A percentile compares a stretch with the other conserved stretches of the same genome.
These are phyloP conservation scores for Hypsizygus ulmarius DNA, from an alignment of 1,284 basidiomycete species.

Conservation along the genomic window DNA sequence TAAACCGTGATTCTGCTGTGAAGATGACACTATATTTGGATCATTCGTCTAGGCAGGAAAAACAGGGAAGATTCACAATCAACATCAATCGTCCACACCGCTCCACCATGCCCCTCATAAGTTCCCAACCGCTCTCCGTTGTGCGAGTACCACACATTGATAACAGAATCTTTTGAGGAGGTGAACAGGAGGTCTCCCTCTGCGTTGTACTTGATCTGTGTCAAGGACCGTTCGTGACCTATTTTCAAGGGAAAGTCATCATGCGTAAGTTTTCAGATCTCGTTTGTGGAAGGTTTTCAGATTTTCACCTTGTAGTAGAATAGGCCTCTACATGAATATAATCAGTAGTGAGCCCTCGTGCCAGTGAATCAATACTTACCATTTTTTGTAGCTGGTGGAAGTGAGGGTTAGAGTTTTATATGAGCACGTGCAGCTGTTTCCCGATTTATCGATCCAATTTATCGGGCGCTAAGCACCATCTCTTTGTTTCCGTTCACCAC, in stretches of 20 bases:
- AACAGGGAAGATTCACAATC: conserved; percentile 69
- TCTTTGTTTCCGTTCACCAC: not conserved
- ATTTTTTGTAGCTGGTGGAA: conserved; percentile 17
- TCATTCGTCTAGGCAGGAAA: conserved; percentile 3
- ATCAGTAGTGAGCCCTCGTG: not conserved
- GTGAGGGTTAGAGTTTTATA: conserved; percentile 15
- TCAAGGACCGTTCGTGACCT: conserved; percentile 98
- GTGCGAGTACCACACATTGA: conserved; percentile 98
- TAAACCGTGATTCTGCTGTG: conserved; percentile 79
- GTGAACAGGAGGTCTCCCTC: conserved; percentile 97
- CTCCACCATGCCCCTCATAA: conserved; percentile 94
- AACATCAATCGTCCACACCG: conserved; percentile 95
- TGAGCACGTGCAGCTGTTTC: conserved; percentile 18
- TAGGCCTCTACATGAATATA: conserved; percentile 32
- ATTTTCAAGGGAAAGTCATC: conserved; percentile 19
- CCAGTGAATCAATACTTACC: conserved; percentile 10
- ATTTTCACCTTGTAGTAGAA: conserved; percentile 46
- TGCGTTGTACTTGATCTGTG: conserved; percentile 95
- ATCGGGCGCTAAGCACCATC: too few species aligned
- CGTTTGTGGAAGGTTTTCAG: not conserved
- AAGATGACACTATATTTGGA: conserved; percentile 10
- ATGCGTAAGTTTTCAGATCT: conserved; percentile 6
- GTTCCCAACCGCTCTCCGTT: conserved; percentile 98
- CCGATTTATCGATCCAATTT: conserved; percentile 3
- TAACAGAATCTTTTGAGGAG: conserved; percentile 92